Base-by-base conservation (phyloP, 2,329 filamentous ascomycete genomes). In the Penicillium sp. region DNA sequence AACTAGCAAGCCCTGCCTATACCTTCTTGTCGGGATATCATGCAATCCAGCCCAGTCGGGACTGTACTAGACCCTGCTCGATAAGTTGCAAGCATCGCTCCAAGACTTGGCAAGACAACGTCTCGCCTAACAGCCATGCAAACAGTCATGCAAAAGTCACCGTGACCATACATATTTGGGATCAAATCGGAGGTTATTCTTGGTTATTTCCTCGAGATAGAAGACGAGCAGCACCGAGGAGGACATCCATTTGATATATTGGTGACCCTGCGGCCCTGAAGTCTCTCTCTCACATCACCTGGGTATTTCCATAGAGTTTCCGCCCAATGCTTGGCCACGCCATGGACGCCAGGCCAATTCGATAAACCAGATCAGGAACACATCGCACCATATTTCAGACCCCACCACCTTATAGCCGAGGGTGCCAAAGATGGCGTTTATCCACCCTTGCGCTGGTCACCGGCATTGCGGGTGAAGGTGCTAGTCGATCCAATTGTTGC, bases 281-380 rank as follows among this genome's bases (percentile, higher is more conserved):
- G 53, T 53, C 49, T 53, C 49, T 62, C 59, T 61, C 35, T 28
- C 43, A 28, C 45, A 49, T 51, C 53, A 25, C 33, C 19, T 52
- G 56, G 60, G 63, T 67, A 66, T 68, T 59, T 63, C 59, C 59
- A 61, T 64, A 51, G 58, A 63, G 52, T 59, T 38, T 60, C 54
- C 33, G 58, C 55, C 56, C 26, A 53, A 55, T 54, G 51, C 52
- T 26, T 43, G 40, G 48, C 35, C 38, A 59, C 43, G 42, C 42
- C 57, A 55, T 51, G 37, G 28, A 35, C 13, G 45, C 42, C 25
- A 33, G 91, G 93, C 76, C 97, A 95, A 71, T 55, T 65, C 53
- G 19, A 57, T 46, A 40, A 52, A 60, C 51, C 46, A 60, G 55
- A 59, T 57, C 51, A 52, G 10, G 10, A 59, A 62, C 55, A 54